A percentile compares a stretch with the other conserved stretches of the same genome.
These are phyloP conservation scores for Malus hybrid DNA, from an alignment of 331 rosid genomes.

Conservation along the genomic window DNA sequence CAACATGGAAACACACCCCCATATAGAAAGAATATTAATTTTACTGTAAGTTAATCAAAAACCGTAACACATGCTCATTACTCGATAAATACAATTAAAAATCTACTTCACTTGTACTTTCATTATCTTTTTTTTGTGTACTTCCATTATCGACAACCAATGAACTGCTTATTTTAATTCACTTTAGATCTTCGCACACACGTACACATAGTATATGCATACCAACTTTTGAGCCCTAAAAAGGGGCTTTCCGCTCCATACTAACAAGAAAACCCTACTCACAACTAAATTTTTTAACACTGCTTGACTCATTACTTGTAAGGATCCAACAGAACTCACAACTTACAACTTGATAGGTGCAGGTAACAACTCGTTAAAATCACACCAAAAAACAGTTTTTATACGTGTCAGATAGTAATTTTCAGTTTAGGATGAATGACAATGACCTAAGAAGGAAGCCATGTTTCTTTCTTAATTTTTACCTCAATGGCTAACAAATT, in stretches of 20 bases:
- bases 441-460: not conserved
- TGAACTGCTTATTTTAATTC: constrained; percentile 35
- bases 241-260: not conserved
- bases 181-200: constrained; percentile 28
- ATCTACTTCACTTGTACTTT: constrained; percentile 58
- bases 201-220: constrained; percentile 1
- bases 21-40: not conserved
- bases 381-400: not conserved
- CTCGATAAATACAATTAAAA: constrained; percentile 22
- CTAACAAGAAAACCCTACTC: not conserved
- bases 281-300: not conserved
- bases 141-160: constrained; percentile 43
- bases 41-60: not conserved
- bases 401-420: too few species aligned
- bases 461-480: not conserved
- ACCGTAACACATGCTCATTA: constrained; percentile 14
- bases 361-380: not conserved
- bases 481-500: not conserved
- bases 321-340: too few species aligned
- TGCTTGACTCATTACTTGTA: not conserved
- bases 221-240: not conserved
- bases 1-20: not conserved
- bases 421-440: not conserved
- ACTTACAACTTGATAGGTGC: not conserved
- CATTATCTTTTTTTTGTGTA: constrained; percentile 23